Percentiles rank a stretch among this genome's conserved stretches.
phyloP scores from a whole-genome alignment of 2,329 filamentous ascomycete species.

The Alternaria brassicicola region DNA sequence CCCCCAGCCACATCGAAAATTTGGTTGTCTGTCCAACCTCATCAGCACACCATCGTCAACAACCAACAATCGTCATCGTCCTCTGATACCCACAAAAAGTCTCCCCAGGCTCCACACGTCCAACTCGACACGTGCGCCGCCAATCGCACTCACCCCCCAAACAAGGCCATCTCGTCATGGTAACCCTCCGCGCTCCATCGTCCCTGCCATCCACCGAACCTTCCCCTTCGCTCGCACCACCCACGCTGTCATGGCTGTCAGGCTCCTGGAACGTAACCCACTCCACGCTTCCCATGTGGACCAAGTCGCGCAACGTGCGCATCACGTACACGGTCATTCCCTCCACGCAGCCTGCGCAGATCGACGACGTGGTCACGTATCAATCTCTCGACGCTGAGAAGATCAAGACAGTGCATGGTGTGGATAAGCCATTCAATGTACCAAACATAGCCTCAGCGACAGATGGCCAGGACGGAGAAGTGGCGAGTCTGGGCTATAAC shows the following conservation, averaged over 20 bases:
- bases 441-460: conserved; percentile 14
- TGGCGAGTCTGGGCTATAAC: conserved; percentile 60
- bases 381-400: conserved; percentile 60
- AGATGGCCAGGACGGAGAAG: conserved; percentile 12
- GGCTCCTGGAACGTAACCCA: conserved; percentile 49
- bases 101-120: conserved; percentile 14
- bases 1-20: background rate
- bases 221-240: conserved; percentile 29
- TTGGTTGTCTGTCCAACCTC: conserved; percentile 9
- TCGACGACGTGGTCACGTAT: conserved; percentile 78
- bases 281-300: conserved; percentile 69
- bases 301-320: conserved; percentile 75
- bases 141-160: background rate
- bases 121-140: background rate
- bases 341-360: conserved; percentile 36
- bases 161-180: conserved; percentile 14
- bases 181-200: conserved; percentile 38
- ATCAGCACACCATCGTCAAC: background rate
- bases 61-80: background rate
- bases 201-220: conserved; percentile 22
- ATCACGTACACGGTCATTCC: conserved; percentile 70
- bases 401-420: conserved; percentile 67
- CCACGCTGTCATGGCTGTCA: conserved; percentile 47
- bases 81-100: conserved; percentile 6
- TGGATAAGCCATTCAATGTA: conserved; percentile 61